These are phyloP conservation scores for Aspergillus ochraceus DNA, from an alignment of 2,329 filamentous ascomycete genomes.

Conservation along the genomic window DNA sequence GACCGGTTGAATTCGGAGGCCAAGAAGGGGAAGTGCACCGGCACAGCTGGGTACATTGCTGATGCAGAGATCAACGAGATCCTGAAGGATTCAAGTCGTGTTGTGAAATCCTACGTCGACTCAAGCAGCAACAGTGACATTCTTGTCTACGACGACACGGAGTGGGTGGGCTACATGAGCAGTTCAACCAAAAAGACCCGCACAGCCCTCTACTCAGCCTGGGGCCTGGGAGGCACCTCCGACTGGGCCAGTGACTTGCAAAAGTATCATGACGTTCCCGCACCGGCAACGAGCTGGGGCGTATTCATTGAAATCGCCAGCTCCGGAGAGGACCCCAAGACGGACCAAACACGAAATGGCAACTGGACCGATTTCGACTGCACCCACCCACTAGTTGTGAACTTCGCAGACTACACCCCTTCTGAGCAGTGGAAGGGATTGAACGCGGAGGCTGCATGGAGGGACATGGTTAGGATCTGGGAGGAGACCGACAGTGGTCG, in stretches of 20 bases:
- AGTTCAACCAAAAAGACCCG: constrained; percentile 21
- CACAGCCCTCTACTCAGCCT: constrained; percentile 14
- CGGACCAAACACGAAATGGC: neutral
- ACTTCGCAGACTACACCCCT: neutral
- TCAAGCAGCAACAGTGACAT: constrained; percentile 19
- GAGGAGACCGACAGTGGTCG: constrained; percentile 4
- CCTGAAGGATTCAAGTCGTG: neutral
- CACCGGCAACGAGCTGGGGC: no score
- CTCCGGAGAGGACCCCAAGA: no score
- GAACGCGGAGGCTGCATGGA: constrained; percentile 8
- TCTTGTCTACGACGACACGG: constrained; percentile 32
- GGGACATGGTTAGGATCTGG: constrained; percentile 8
- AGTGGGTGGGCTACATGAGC: constrained; percentile 38
- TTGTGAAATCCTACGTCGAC: constrained; percentile 8
- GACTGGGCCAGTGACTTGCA: constrained; percentile 38
- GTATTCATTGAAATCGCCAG: no score
- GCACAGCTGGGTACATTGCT: constrained; percentile 40
- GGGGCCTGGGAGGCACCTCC: constrained; percentile 29
- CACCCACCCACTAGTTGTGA: neutral
- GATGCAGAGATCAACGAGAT: constrained; percentile 39
- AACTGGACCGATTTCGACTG: constrained; percentile 13
- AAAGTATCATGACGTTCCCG: no score
- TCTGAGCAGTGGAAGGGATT: constrained; percentile 3
- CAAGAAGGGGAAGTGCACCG: constrained; percentile 32
- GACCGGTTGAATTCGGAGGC: constrained; percentile 28